Percentiles rank a stretch among this genome's conserved stretches.
Conservation (phyloP, 768 basidiomycete genomes). For the Auriscalpium microsporum region DNA sequence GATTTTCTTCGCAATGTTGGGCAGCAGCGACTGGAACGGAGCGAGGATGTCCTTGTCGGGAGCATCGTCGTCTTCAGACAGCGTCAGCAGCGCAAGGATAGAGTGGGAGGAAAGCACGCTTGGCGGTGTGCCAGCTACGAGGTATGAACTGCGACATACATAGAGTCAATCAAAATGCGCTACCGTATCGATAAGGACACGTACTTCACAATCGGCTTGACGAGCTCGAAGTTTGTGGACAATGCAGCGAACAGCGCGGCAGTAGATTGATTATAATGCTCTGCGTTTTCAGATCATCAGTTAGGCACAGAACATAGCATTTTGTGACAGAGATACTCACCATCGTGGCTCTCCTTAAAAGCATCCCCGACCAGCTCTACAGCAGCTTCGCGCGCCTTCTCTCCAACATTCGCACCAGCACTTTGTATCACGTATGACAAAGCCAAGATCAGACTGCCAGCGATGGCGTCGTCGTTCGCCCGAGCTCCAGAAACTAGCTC, state of each 20-base stretch:
- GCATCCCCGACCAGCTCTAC: conserved; percentile 72
- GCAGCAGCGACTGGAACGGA: conserved; percentile 56
- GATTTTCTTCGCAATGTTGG: conserved; percentile 64
- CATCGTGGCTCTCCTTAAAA: conserved; percentile 65
- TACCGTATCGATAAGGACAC: conserved; percentile 20
- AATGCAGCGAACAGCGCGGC: conserved; percentile 57
- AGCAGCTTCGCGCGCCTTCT: conserved; percentile 63
- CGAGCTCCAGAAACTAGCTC: conserved; percentile 64
- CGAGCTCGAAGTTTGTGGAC: conserved; percentile 49
- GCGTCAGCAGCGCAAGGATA: conserved; percentile 47
- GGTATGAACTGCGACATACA: conserved; percentile 38
- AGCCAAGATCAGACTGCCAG: conserved; percentile 67
- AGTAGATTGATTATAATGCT: conserved; percentile 59
- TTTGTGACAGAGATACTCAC: conserved; percentile 26
- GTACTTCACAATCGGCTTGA: conserved; percentile 62
- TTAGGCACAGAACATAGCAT: neutral
- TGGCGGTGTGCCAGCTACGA: conserved; percentile 60
- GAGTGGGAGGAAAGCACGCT: conserved; percentile 54
- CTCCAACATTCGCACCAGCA: conserved; percentile 68
- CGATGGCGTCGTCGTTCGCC: conserved; percentile 58
- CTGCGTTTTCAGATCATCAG: conserved; percentile 27
- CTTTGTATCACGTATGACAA: conserved; percentile 66
- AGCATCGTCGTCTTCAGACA: conserved; percentile 36
- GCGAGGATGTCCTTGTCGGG: conserved; percentile 29
- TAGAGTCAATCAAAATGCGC: neutral